A percentile compares a stretch with the other conserved stretches of the same genome.
Evolutionary conservation across 805 yeast species (phyloP).

Genomic region (Ogataea ramenticola): DNA sequence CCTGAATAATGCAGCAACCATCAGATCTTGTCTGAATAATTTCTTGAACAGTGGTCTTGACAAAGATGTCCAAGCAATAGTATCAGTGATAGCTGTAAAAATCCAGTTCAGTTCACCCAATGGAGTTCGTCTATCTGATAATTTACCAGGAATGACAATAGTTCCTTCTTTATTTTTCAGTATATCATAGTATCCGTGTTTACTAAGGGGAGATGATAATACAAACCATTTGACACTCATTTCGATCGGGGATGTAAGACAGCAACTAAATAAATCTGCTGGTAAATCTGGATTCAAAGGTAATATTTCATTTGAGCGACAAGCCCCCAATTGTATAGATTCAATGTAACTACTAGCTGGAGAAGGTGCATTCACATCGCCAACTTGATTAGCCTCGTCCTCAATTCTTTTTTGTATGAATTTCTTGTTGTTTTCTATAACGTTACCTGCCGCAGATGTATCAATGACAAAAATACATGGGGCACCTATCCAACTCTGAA

Average conservation of each 20-base stretch:
- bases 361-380: conserved; percentile 44
- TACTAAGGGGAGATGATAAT: conserved; percentile 65
- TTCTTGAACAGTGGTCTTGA: conserved; percentile 85
- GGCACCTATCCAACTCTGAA: conserved; percentile 97
- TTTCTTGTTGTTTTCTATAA: conserved; percentile 79
- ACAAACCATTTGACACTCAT: conserved; percentile 89
- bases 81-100: conserved; percentile 95
- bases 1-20: conserved; percentile 93
- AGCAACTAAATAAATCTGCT: conserved; percentile 92
- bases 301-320: conserved; percentile 74
- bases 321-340: conserved; percentile 91
- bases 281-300: conserved; percentile 95
- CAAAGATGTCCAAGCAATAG: conserved; percentile 93
- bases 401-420: conserved; percentile 86
- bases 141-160: conserved; percentile 78
- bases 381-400: conserved; percentile 65
- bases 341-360: conserved; percentile 69
- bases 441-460: conserved; percentile 91
- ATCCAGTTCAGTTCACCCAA: conserved; percentile 96
- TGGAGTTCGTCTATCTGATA: conserved; percentile 91
- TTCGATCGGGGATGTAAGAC: conserved; percentile 92
- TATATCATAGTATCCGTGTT: conserved; percentile 40
- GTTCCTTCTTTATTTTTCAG: conserved; percentile 44
- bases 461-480: conserved; percentile 95
- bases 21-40: conserved; percentile 87